Base-by-base conservation (phyloP, 208 protist genomes). In the Crithidia expoeki region DNA sequence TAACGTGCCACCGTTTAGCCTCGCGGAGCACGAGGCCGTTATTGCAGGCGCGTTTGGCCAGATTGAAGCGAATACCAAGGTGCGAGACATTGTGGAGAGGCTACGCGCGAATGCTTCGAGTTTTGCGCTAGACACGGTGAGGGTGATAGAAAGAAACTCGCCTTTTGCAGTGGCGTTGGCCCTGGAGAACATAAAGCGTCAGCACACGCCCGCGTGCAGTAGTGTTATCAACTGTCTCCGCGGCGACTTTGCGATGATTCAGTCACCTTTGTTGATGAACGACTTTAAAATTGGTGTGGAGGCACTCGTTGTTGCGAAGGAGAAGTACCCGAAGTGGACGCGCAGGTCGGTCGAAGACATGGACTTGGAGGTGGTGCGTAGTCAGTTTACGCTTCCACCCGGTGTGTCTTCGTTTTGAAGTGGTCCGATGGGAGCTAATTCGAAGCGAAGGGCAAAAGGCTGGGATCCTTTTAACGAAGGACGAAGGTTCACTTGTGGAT, bases 271-370 rank as follows among this genome's bases (percentile, higher is more conserved):
- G 25, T 47, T 66, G 17, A 10, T 51, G 38, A 9, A 27, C 2
- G 84, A 90, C n/a, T 88, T 90, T 42, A 68, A 55, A 30, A 73
- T 68, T 51, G 88, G 88, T 36, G 79, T 84, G 34, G 32, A 72
- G 34, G 80, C 85, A 4, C 55, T 73, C 21, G 25, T 93, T 3
- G 58, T 87, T 30, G 56, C 80, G 23, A 88, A 90, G 61, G 66
- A 55, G 44, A 72, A 68, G 36, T 50, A 71, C 19, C 80, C 84
- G 11, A 51, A 63, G 63, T 93, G 85, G 85, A 72, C 68, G 33
- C 76, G 79, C 17, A 33, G 25, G 19, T 83, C 72, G 0, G 57
- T 90, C 7, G 68, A 64, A 0, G 74, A 88, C 0, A 63, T 89
- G 4, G 59, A 80, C 40, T 25, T 72, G 38, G 52, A 42, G 28